Conservation (phyloP, 768 basidiomycete genomes). For the Rhodotorula diobovata region DNA sequence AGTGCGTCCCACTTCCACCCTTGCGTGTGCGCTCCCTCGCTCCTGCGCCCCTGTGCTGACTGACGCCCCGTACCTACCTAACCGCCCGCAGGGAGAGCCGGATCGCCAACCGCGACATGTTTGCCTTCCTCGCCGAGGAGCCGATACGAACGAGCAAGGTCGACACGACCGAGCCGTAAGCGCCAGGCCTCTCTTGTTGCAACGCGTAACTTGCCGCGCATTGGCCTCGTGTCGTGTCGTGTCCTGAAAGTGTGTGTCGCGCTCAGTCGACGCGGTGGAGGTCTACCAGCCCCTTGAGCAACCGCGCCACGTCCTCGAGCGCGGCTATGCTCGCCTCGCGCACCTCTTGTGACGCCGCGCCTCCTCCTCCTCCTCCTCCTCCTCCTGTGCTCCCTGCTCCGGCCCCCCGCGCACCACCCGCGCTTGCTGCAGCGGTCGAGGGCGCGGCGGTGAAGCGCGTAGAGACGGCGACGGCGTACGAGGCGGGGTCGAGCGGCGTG, state of each 20-base stretch:
- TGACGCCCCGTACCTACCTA: too few species aligned
- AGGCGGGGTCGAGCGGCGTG: not conserved
- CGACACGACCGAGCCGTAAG: not conserved
- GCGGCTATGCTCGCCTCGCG: constrained; percentile 3
- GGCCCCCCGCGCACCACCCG: too few species aligned
- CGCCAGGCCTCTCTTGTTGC: too few species aligned
- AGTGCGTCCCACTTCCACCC: constrained; percentile 40
- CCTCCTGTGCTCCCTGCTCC: not conserved
- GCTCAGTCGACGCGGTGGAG: constrained; percentile 14
- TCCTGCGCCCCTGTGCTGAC: not conserved
- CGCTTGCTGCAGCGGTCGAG: not conserved
- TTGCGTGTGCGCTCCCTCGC: not conserved
- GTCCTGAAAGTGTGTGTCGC: too few species aligned
- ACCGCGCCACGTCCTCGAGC: constrained; percentile 12
- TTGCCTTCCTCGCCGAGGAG: constrained; percentile 33
- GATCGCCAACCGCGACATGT: constrained; percentile 33
- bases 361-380: not conserved
- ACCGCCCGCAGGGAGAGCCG: constrained; percentile 20
- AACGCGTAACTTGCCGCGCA: too few species aligned
- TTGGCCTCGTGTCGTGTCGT: too few species aligned
- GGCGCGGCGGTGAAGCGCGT: not conserved
- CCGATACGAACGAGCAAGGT: constrained; percentile 4
- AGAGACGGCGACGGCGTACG: not conserved
- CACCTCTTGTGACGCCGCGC: constrained; percentile 7
- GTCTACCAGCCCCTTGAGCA: constrained; percentile 24